These are phyloP conservation scores for Xylaria sp. DNA, from an alignment of 2,329 filamentous ascomycete genomes.

Conservation along the genomic window DNA sequence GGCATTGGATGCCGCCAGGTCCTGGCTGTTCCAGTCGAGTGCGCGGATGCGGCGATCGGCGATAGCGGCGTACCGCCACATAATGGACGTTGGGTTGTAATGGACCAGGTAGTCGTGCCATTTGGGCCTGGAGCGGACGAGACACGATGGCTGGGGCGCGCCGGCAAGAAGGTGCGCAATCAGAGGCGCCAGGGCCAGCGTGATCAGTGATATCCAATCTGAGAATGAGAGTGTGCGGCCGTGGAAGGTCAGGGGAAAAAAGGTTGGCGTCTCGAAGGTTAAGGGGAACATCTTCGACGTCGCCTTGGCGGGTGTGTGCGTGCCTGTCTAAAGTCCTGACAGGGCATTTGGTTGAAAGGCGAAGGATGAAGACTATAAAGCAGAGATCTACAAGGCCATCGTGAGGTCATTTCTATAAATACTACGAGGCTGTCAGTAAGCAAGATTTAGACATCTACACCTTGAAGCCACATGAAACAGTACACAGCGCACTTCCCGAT, in stretches of 20 bases:
- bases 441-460: too few species aligned
- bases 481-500: too few species aligned
- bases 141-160: constrained; percentile 33
- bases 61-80: constrained; percentile 47
- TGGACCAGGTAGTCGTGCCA: constrained; percentile 42
- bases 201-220: constrained; percentile 42
- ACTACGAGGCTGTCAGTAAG: too few species aligned
- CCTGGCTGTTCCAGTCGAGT: constrained; percentile 35
- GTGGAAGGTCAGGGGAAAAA: background rate
- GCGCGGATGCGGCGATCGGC: constrained; percentile 42
- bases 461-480: too few species aligned
- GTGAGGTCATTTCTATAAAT: too few species aligned
- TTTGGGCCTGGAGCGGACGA: constrained; percentile 31
- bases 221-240: constrained; percentile 20
- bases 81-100: constrained; percentile 46
- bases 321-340: too few species aligned
- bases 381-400: too few species aligned
- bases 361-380: too few species aligned
- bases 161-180: constrained; percentile 41
- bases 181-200: constrained; percentile 42
- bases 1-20: constrained; percentile 43
- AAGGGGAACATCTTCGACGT: background rate
- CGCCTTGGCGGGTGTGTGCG: background rate
- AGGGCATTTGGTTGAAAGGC: too few species aligned
- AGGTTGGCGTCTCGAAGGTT: background rate